Conservation (phyloP, 75 land plant genomes). For the Cupressus sempervirens region DNA sequence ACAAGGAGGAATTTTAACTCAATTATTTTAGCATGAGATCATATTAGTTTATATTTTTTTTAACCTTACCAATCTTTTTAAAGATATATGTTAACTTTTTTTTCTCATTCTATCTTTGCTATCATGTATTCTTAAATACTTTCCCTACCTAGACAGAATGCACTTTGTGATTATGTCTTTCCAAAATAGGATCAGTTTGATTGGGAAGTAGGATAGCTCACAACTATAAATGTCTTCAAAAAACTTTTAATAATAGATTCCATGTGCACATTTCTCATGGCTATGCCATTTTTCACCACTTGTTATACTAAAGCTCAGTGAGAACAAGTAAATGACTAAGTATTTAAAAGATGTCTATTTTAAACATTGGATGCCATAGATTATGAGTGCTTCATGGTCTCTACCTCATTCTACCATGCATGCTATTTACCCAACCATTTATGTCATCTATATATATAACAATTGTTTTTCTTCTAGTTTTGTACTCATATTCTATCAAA, state of each 20-base stretch:
- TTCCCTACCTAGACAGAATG: not conserved
- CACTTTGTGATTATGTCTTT: not conserved
- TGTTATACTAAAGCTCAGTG: not conserved
- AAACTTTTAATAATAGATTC: not conserved
- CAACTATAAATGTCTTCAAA: not conserved
- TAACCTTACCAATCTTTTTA: not conserved
- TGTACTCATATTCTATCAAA: not conserved
- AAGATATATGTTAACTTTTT: not conserved
- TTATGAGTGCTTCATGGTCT: not conserved
- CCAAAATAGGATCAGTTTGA: not conserved
- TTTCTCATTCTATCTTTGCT: not conserved
- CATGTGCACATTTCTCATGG: not conserved
- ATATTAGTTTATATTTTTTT: not conserved
- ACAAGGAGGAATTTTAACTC: not conserved
- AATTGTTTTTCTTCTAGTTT: not conserved
- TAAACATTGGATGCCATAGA: not conserved
- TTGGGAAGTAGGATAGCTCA: not conserved
- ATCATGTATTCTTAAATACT: not conserved
- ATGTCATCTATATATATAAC: not conserved
- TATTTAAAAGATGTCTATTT: not conserved
- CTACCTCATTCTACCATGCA: not conserved
- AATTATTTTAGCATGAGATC: not conserved
- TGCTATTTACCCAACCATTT: not conserved
- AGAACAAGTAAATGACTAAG: too few species aligned
- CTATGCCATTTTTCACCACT: not conserved